Percentiles rank a stretch among this genome's conserved stretches.
These are phyloP conservation scores for Penicillium macrosclerotiorum DNA, from an alignment of 495 filamentous ascomycete species.

Conservation along the genomic window DNA sequence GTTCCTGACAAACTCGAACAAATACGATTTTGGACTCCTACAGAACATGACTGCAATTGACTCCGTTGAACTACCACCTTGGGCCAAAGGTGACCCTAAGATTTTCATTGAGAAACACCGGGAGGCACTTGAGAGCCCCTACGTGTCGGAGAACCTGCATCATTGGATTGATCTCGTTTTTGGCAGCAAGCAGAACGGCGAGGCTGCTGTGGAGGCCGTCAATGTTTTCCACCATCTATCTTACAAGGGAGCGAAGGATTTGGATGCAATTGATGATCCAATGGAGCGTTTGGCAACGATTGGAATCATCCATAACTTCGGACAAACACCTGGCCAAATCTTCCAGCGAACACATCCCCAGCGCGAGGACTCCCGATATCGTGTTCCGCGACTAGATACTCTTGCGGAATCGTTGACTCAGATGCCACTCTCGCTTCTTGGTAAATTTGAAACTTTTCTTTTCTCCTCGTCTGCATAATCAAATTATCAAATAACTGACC, in stretches of 20 bases:
- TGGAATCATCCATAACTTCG: constrained; percentile 97
- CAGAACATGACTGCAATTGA: constrained; percentile 79
- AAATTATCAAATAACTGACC: background rate
- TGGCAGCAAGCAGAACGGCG: constrained; percentile 91
- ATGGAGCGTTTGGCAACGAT: constrained; percentile 82
- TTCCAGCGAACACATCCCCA: constrained; percentile 77
- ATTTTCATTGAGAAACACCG: constrained; percentile 94
- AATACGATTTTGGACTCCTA: constrained; percentile 85
- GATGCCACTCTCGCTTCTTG: constrained; percentile 75
- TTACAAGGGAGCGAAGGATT: constrained; percentile 88
- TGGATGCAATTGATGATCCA: constrained; percentile 87
- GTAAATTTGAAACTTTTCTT: too few relatives aligned
- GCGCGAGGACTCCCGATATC: constrained; percentile 63
- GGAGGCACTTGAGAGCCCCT: constrained; percentile 90
- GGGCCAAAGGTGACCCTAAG: constrained; percentile 95
- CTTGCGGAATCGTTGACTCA: constrained; percentile 73
- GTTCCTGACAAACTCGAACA: constrained; percentile 86
- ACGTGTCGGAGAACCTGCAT: constrained; percentile 87
- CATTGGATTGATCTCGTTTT: constrained; percentile 97
- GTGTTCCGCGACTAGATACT: constrained; percentile 69
- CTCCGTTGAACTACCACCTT: constrained; percentile 82
- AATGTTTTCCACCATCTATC: constrained; percentile 97
- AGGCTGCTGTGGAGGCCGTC: constrained; percentile 83
- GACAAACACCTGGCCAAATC: constrained; percentile 93
- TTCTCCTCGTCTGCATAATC: too few relatives aligned